phyloP scores from a whole-genome alignment of 179 eudicot genomes.

The Heliamphora pulchella region DNA sequence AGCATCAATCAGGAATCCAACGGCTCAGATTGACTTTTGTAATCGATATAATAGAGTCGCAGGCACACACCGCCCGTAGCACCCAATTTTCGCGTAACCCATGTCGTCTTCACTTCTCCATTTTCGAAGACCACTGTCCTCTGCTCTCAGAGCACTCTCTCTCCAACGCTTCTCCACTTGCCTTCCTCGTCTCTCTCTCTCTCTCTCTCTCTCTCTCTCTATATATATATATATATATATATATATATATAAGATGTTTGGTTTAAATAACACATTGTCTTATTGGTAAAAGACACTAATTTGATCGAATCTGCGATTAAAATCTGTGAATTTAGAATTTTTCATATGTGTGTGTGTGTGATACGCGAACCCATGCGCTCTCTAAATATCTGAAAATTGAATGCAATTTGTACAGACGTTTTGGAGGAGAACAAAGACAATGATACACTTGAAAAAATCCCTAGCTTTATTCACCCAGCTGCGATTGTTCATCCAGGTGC shows the following conservation, averaged over 20 bases:
- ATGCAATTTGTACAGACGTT: slow-evolving; percentile 26
- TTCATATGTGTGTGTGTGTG: neutral
- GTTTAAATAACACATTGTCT: too few species aligned
- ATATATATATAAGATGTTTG: too few species aligned
- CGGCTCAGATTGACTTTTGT: neutral
- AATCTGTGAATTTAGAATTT: too few species aligned
- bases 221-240: neutral
- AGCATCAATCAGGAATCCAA: neutral
- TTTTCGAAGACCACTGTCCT: slow-evolving; percentile 6
- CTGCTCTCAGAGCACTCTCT: slow-evolving; percentile 14
- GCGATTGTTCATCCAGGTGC: slow-evolving; percentile 81
- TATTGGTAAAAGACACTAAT: too few species aligned
- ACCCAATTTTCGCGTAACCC: neutral
- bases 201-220: slow-evolving; percentile 3
- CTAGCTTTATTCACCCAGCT: slow-evolving; percentile 59
- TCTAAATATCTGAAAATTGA: neutral
- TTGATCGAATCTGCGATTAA: too few species aligned
- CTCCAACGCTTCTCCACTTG: slow-evolving; percentile 22
- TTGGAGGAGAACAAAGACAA: slow-evolving; percentile 24
- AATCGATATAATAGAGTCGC: neutral
- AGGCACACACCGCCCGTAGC: neutral
- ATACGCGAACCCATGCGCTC: neutral
- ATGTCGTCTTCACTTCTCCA: slow-evolving; percentile 10
- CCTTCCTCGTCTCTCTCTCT: slow-evolving; percentile 16
- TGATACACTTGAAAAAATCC: slow-evolving; percentile 17